Evolutionary conservation across 2,329 filamentous ascomycete genomes (phyloP), one percentile per base, ranked within the genome.

Genomic region (Aspergillus latus): DNA sequence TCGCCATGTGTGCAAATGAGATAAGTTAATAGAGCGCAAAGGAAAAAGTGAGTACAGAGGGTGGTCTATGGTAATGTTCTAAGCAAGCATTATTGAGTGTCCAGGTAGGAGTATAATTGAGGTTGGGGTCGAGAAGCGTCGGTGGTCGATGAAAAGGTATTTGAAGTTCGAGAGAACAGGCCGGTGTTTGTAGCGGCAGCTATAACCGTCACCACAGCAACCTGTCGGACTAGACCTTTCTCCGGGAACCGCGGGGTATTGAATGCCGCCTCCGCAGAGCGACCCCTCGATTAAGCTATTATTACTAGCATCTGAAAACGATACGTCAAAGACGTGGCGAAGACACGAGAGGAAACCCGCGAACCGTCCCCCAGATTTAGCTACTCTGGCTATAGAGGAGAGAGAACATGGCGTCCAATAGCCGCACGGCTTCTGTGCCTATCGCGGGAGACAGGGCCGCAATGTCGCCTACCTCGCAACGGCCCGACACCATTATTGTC

Each of bases 401-500:
- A 13, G 10, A 37, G n/a, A 37, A 37, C 5, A 65, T 66, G 63
- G 51, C 57, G 55, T 59, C 59, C 44, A 54, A 54, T 36, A 48
- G 21, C 30, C 34, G 46, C 50, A 21, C 59, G 26, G 43, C 52
- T 32, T 44, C 40, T 21, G 32, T 49, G 28, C 37, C 40, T 34
- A 50, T 52, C 36, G 34, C 64, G 60, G 60, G 67, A 40, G 76
- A 81, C 66, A 81, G 85, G 66, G 78, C 80, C n/a, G 86, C 79
- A 66, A 83, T 84, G 10, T 77, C 77, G 45, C 76, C 82, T 5
- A 69, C 66, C 47, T 49, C 63, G 34, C 72, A 66, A 68, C 78
- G 65, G 74, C 84, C 62, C 8, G 75, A 77, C 48, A 82, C 84
- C 5, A 88, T 88, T 72, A 74, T 73, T 2, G 85, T 89, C 66